Conservation (phyloP, 306 rosid genomes). For the Corylus heterophylla region DNA sequence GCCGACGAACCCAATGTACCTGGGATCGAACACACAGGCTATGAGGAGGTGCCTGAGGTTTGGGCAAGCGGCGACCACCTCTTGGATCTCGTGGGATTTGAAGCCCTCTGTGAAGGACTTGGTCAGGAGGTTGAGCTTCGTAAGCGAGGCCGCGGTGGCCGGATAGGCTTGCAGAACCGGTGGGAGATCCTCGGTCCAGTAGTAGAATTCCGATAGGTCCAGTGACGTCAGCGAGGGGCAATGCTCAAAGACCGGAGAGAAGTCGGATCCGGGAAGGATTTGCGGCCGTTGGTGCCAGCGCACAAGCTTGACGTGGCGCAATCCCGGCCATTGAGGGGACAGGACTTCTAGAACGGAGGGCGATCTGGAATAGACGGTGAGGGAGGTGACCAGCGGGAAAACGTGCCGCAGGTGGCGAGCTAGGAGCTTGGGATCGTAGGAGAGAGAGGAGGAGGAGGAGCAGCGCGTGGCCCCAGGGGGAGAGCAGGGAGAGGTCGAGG, state of each 20-base stretch:
- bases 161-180: constrained; percentile 58
- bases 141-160: constrained; percentile 52
- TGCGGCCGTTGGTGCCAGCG: constrained; percentile 89
- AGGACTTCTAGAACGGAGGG: constrained; percentile 55
- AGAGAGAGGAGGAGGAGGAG: constrained; percentile 39
- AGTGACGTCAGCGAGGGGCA: constrained; percentile 58
- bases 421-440: constrained; percentile 47
- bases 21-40: constrained; percentile 79
- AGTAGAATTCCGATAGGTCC: constrained; percentile 82
- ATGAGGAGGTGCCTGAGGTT: constrained; percentile 63
- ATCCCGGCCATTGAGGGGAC: constrained; percentile 62
- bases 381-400: constrained; percentile 75
- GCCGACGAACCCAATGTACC: constrained; percentile 73
- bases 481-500: constrained; percentile 74
- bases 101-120: constrained; percentile 70
- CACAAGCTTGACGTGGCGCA: constrained; percentile 69
- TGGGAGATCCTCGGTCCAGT: constrained; percentile 86
- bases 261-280: constrained; percentile 53
- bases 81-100: constrained; percentile 56
- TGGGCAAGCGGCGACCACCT: constrained; percentile 67
- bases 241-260: constrained; percentile 51
- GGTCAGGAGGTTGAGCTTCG: constrained; percentile 63
- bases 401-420: constrained; percentile 62
- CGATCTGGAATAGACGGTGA: constrained; percentile 70
- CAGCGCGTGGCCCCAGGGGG: constrained; percentile 90